phyloP scores from a whole-genome alignment of 2,329 filamentous ascomycete species.

The Xylaria sp. region DNA sequence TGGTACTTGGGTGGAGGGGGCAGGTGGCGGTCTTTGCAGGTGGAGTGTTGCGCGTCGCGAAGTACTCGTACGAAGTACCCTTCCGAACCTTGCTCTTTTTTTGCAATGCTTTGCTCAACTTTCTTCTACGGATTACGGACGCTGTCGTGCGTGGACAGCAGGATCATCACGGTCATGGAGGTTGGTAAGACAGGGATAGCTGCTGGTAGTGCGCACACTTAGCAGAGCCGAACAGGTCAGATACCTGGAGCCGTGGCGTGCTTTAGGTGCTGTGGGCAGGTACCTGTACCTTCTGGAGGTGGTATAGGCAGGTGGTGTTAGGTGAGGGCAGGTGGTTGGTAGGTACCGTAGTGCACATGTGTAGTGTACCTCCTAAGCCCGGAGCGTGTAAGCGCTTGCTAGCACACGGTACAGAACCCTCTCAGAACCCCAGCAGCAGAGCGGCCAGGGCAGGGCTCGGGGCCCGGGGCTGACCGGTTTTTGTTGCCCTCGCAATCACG shows the following conservation, averaged over 20 bases:
- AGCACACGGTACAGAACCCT: no score
- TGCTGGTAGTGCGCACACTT: no score
- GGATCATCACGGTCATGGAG: no score
- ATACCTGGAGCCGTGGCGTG: background rate
- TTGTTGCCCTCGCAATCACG: constrained; percentile 3
- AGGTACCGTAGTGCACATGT: background rate
- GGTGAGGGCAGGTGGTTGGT: background rate
- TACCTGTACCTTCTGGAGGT: background rate
- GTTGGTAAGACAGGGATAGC: no score
- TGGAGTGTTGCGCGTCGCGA: background rate
- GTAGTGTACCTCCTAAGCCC: background rate
- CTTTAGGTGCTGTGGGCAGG: background rate
- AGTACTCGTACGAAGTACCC: background rate
- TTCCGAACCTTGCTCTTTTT: background rate
- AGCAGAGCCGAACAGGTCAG: background rate
- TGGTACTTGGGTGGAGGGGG: constrained; percentile 9
- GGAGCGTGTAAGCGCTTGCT: no score
- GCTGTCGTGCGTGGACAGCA: no score
- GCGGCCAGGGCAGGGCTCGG: constrained; percentile 11
- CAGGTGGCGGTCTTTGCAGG: background rate
- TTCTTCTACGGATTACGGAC: no score
- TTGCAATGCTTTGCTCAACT: no score
- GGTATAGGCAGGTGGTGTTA: background rate
- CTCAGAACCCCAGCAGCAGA: no score
- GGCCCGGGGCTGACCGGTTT: constrained; percentile 11